Percentiles rank a stretch among this genome's conserved stretches.
Conservation (phyloP, 2,329 filamentous ascomycete species). For the Chaetomium globosum region DNA sequence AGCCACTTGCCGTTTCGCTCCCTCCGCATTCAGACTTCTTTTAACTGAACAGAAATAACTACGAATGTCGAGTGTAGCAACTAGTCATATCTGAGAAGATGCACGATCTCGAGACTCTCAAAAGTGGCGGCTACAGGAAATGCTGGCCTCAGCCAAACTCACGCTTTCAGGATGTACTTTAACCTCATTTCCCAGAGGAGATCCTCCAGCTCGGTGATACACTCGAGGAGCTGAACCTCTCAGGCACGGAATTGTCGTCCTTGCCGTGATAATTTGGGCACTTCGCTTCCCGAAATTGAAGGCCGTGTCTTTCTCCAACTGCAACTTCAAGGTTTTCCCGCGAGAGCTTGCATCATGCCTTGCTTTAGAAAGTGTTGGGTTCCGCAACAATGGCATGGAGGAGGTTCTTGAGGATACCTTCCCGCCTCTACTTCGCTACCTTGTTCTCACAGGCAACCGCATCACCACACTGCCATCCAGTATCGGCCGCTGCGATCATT, state of each 20-base stretch:
- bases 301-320: constrained; percentile 52
- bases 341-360: constrained; percentile 47
- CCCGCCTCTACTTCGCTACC: constrained; percentile 49
- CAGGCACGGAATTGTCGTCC: constrained; percentile 47
- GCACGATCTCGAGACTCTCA: constrained; percentile 42
- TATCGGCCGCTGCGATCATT: constrained; percentile 47
- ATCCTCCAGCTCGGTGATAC: constrained; percentile 47
- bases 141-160: constrained; percentile 40
- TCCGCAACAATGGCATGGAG: constrained; percentile 51
- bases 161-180: constrained; percentile 43
- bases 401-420: constrained; percentile 47
- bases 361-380: constrained; percentile 53
- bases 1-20: neutral
- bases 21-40: neutral
- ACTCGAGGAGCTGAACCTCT: constrained; percentile 53
- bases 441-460: constrained; percentile 53
- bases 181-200: constrained; percentile 45
- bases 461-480: constrained; percentile 46
- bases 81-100: constrained; percentile 31
- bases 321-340: constrained; percentile 50
- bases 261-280: constrained; percentile 47
- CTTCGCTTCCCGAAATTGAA: constrained; percentile 48
- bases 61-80: neutral
- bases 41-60: neutral
- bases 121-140: constrained; percentile 40